Evolutionary conservation across 768 basidiomycete species (phyloP).

Genomic region (Mycena latifolia): DNA sequence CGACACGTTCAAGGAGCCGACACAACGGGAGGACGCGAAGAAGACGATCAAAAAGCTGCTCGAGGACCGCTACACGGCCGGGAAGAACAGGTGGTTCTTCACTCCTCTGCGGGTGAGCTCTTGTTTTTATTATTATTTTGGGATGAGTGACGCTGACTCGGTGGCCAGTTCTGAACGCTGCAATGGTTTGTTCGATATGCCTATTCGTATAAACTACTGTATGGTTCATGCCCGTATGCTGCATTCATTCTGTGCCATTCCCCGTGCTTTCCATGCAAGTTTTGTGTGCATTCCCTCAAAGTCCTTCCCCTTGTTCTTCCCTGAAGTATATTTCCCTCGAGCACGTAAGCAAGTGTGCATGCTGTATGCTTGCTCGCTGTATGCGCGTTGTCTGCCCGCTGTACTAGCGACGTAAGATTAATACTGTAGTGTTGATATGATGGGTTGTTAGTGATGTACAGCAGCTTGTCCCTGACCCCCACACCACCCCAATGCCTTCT

Average conservation of each 20-base stretch:
- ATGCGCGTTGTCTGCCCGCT: no score
- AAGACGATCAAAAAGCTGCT: constrained; percentile 96
- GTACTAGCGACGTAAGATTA: no score
- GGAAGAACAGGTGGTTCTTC: constrained; percentile 99
- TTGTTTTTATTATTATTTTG: neutral
- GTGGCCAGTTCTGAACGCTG: constrained; percentile 50
- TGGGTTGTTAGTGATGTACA: neutral
- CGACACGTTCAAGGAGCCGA: constrained; percentile 98
- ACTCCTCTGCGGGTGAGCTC: constrained; percentile 76
- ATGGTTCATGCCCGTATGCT: constrained; percentile 34
- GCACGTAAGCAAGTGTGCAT: no score
- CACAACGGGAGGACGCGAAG: constrained; percentile 94
- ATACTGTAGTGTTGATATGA: neutral
- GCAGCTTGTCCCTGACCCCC: neutral
- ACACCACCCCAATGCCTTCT: neutral
- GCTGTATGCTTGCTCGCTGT: no score
- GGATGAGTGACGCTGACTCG: neutral
- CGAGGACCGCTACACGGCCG: constrained; percentile 93
- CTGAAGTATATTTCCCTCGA: no score
- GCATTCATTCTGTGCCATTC: constrained; percentile 7
- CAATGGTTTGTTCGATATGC: constrained; percentile 17
- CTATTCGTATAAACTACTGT: constrained; percentile 33
- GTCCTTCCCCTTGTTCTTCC: no score
- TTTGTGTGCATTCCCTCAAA: no score
- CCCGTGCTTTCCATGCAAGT: no score